phyloP scores from a whole-genome alignment of 495 filamentous ascomycete species.

The Penicillium malachiteum region DNA sequence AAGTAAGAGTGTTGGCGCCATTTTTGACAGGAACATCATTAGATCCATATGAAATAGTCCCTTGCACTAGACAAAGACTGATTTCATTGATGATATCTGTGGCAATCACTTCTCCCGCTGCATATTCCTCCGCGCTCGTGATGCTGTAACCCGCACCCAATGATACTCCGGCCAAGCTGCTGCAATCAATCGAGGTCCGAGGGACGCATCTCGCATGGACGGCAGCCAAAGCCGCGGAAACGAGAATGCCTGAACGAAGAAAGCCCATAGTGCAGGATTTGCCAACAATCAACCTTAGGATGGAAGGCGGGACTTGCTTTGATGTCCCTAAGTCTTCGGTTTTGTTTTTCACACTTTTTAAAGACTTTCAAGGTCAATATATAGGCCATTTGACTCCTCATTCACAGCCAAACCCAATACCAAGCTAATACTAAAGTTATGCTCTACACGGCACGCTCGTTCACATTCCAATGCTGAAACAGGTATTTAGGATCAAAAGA shows the following conservation, averaged over 20 bases:
- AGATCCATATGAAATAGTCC: background rate
- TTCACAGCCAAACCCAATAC: background rate
- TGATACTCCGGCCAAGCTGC: background rate
- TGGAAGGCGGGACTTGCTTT: background rate
- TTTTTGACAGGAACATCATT: background rate
- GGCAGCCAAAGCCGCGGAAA: background rate
- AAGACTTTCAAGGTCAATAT: background rate
- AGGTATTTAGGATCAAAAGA: too few species aligned
- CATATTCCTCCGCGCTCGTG: background rate
- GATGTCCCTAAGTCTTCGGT: background rate
- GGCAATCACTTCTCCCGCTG: background rate
- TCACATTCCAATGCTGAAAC: too few species aligned
- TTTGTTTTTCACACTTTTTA: background rate
- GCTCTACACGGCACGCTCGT: too few species aligned
- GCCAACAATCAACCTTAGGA: background rate
- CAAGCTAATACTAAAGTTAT: background rate
- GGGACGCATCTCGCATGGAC: background rate
- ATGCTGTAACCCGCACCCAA: background rate
- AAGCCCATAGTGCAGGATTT: background rate
- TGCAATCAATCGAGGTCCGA: background rate
- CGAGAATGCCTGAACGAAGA: background rate
- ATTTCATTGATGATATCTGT: background rate
- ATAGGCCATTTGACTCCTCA: background rate
- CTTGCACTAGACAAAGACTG: background rate
- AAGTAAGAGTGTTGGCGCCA: slow-evolving; percentile 3